phyloP scores from a whole-genome alignment of 805 yeast species.

The Candida cerambycidarum region DNA sequence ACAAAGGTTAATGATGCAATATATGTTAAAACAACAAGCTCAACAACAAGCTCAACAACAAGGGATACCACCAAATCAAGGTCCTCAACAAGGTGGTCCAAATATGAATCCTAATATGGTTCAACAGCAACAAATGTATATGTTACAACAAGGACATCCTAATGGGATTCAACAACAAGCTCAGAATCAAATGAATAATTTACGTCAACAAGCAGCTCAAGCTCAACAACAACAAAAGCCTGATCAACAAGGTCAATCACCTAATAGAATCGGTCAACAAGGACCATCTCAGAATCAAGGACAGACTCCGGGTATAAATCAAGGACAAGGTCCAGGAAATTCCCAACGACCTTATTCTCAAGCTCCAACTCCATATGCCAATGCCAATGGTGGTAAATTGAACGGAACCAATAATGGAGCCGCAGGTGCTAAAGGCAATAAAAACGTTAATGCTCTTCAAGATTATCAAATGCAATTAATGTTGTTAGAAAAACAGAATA shows the following conservation, averaged over 20 bases:
- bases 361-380: slow-evolving; percentile 7
- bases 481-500: slow-evolving; percentile 73
- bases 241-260: slow-evolving; percentile 3
- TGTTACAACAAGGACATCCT: slow-evolving; percentile 23
- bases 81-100: not conserved
- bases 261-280: not conserved
- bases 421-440: slow-evolving; percentile 13
- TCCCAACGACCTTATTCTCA: slow-evolving; percentile 7
- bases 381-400: slow-evolving; percentile 14
- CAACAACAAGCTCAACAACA: slow-evolving; percentile 11
- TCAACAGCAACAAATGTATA: slow-evolving; percentile 32
- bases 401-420: slow-evolving; percentile 10
- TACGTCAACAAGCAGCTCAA: slow-evolving; percentile 45
- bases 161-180: slow-evolving; percentile 45
- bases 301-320: not conserved
- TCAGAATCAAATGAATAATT: slow-evolving; percentile 50
- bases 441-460: slow-evolving; percentile 59
- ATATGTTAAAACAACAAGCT: slow-evolving; percentile 9
- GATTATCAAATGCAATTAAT: slow-evolving; percentile 81
- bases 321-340: not conserved
- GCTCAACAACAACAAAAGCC: slow-evolving; percentile 12
- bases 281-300: slow-evolving; percentile 1
- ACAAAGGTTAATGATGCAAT: slow-evolving; percentile 14
- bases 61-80: slow-evolving; percentile 1
- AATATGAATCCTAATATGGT: slow-evolving; percentile 7